Evolutionary conservation across 2,329 filamentous ascomycete genomes (phyloP), one percentile per base, ranked within the genome.

Genomic region (Aspergillus alliaceus): DNA sequence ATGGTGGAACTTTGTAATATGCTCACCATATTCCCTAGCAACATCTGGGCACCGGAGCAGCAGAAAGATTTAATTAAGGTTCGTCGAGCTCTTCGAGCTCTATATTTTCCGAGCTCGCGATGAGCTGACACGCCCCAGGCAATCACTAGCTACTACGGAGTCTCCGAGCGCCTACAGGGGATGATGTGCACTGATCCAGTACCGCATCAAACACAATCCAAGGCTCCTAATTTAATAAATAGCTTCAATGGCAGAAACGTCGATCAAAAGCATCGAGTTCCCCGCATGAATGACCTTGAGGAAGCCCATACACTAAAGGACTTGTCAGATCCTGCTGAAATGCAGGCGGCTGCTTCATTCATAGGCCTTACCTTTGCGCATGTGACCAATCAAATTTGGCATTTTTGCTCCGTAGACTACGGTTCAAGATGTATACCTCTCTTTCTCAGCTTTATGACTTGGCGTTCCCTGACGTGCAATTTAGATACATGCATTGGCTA

Each of bases 361-460:
- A 67, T 62, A 44, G 65, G 67, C 32, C 65, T 82, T 5, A 82
- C 82, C 2, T 81, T 85, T 56, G 83, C 84, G 50, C 76, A 84
- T 29, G 80, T 91, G 40, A 83, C 88, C 6, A 82, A 89, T 60
- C 83, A 87, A 54, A 87, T 90, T n/a, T 88, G 88, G 79, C 89
- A 91, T 69, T 92, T 89, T 71, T 87, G 86, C 14, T 88, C 88
- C 0, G 83, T 90, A 14, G 89, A 92, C 65, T 84, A 87, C 70
- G 89, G 88, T 0, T 75, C 80, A 15, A 81, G 79, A 69, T 90
- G 88, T 86, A 75, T 65, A 79, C 69, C 18, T 11, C 44, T 9
- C 51, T 47, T 27, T 24, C 31, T 55, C 6, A 53, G 11, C 22
- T 25, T 18, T 32, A 12, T 15, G 4, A 46, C 20, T 51, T 69